Evolutionary conservation across 139 green algal genomes (phyloP).

Genomic region (Deuterostichococcus epilithicus): DNA sequence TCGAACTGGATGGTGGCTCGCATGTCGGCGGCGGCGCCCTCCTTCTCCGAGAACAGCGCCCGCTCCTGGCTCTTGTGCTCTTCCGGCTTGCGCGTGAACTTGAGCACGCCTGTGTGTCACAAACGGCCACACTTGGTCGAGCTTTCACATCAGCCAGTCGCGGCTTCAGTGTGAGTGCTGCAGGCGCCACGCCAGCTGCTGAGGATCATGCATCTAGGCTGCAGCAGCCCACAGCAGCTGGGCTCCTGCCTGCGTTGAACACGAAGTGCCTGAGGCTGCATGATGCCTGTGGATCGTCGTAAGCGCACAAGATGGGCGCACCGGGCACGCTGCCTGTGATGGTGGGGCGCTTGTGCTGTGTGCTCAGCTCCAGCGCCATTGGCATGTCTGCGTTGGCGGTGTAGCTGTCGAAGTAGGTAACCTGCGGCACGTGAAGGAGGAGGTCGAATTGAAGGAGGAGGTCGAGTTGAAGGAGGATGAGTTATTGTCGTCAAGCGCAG

Average conservation of each 20-base stretch:
- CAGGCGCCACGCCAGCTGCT: neutral
- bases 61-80: slow-evolving; percentile 7
- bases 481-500: too few relatives aligned
- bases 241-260: neutral
- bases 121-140: neutral
- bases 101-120: slow-evolving; percentile 10
- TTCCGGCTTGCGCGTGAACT: slow-evolving; percentile 8
- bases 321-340: neutral
- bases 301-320: neutral
- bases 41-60: slow-evolving; percentile 11
- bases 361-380: slow-evolving; percentile 8
- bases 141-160: neutral
- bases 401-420: slow-evolving; percentile 22
- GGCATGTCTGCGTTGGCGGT: slow-evolving; percentile 9
- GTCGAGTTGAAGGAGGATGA: too few relatives aligned
- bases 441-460: too few relatives aligned
- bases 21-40: neutral
- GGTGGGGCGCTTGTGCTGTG: too few relatives aligned
- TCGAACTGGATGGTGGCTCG: slow-evolving; percentile 18
- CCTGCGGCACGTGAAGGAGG: slow-evolving; percentile 22
- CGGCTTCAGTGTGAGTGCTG: neutral
- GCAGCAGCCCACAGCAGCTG: neutral
- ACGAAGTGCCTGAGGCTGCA: neutral
- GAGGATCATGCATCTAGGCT: neutral
- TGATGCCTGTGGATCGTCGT: neutral